Conservation (phyloP, 1,284 basidiomycete species). For the Melampsora larici-populina region DNA sequence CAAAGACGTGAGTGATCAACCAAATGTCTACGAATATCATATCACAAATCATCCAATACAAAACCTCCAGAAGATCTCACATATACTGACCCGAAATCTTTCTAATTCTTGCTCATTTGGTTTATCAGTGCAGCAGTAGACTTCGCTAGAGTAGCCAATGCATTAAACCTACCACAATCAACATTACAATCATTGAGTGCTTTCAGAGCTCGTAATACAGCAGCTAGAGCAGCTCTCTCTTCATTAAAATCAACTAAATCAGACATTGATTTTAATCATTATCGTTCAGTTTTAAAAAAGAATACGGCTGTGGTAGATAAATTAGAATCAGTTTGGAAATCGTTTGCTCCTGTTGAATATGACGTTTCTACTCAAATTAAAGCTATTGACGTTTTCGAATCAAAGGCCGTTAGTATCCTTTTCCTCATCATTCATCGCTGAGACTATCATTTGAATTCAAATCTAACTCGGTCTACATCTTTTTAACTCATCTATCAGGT, state of each 20-base stretch:
- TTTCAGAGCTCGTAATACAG: constrained; percentile 91
- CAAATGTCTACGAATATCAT: neutral
- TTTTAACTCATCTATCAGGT: constrained; percentile 60
- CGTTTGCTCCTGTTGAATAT: constrained; percentile 96
- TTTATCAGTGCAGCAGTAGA: constrained; percentile 18
- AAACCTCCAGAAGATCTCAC: neutral
- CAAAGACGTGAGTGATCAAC: constrained; percentile 17
- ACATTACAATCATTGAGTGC: constrained; percentile 67
- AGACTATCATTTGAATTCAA: neutral
- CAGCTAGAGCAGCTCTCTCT: constrained; percentile 64
- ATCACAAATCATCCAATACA: neutral
- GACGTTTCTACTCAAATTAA: constrained; percentile 87
- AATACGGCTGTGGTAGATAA: constrained; percentile 89
- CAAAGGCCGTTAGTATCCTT: constrained; percentile 73
- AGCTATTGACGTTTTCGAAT: constrained; percentile 94
- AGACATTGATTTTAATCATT: constrained; percentile 75
- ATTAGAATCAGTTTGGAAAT: constrained; percentile 81
- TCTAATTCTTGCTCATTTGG: neutral
- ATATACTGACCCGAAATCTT: neutral
- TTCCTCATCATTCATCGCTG: neutral
- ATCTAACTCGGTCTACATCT: neutral
- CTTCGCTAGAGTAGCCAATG: constrained; percentile 50
- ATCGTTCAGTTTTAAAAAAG: constrained; percentile 78
- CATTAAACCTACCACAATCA: constrained; percentile 53
- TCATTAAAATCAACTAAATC: constrained; percentile 62